Percentiles rank a stretch among this genome's conserved stretches.
Evolutionary conservation across 331 rosid genomes (phyloP).

Genomic region (Stylosanthes scabra): DNA sequence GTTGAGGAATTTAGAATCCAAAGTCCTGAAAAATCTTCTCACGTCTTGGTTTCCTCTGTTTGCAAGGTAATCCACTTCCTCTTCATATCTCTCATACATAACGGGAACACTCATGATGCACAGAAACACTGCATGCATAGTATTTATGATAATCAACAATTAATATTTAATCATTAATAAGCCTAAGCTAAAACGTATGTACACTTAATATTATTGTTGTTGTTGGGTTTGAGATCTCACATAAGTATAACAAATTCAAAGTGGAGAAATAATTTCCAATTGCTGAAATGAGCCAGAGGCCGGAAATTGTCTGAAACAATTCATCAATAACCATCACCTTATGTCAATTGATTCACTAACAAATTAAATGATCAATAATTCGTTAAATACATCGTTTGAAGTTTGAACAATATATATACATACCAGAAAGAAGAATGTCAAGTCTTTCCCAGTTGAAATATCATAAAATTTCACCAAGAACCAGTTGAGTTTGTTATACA

Average conservation of each 20-base stretch:
- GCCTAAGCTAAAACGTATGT: neutral
- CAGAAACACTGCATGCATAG: conserved; percentile 46
- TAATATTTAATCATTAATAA: neutral
- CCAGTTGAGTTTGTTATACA: conserved; percentile 42
- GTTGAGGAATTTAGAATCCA: conserved; percentile 54
- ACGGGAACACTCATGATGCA: conserved; percentile 51
- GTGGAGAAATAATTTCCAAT: conserved; percentile 53
- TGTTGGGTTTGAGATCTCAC: conserved; percentile 46
- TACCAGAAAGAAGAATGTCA: conserved; percentile 58
- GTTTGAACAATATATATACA: neutral
- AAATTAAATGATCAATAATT: neutral
- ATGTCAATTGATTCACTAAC: conserved; percentile 34
- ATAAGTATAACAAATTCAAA: conserved; percentile 51
- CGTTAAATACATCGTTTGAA: neutral
- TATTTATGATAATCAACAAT: conserved; percentile 17
- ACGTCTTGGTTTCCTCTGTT: conserved; percentile 55
- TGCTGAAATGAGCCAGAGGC: conserved; percentile 60
- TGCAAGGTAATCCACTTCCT: conserved; percentile 59
- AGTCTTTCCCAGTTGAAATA: conserved; percentile 63
- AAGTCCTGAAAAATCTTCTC: conserved; percentile 47
- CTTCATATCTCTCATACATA: conserved; percentile 63
- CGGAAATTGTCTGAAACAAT: conserved; percentile 51
- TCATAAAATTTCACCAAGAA: conserved; percentile 47
- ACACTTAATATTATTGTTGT: neutral
- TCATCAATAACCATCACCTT: conserved; percentile 2